Evolutionary conservation across 768 basidiomycete species (phyloP).

Genomic region (Lactarius vividus): DNA sequence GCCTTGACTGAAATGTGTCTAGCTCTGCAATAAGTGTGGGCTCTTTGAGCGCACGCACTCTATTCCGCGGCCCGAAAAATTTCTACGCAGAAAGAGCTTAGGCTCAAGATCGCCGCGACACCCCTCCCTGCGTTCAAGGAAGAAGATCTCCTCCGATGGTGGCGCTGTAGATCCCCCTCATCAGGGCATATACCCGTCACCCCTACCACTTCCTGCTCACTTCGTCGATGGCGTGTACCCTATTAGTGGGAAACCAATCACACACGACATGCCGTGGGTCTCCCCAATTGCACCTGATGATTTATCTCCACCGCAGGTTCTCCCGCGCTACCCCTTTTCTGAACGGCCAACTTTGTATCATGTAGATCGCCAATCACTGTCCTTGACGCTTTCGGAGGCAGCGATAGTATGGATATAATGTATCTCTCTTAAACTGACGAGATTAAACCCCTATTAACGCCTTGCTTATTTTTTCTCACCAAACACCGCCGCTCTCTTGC

Average conservation of each 20-base stretch:
- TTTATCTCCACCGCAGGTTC: neutral
- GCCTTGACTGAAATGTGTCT: neutral
- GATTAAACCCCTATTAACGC: neutral
- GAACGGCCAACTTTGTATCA: constrained; percentile 5
- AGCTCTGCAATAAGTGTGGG: constrained; percentile 59
- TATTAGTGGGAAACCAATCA: constrained; percentile 6
- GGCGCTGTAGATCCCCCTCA: constrained; percentile 3
- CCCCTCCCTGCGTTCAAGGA: neutral
- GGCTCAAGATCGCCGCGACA: neutral
- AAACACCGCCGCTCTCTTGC: too few species aligned
- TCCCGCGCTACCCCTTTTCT: constrained; percentile 1
- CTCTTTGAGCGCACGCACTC: constrained; percentile 79
- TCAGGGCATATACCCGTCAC: neutral
- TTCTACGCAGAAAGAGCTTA: constrained; percentile 15
- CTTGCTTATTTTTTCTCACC: neutral
- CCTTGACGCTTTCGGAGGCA: constrained; percentile 2
- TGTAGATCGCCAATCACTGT: constrained; percentile 3
- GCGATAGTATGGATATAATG: constrained; percentile 13
- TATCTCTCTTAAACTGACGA: neutral
- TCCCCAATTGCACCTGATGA: neutral
- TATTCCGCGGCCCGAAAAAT: constrained; percentile 53
- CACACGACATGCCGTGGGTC: constrained; percentile 12
- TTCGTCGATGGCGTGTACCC: constrained; percentile 12
- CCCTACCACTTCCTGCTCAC: neutral
- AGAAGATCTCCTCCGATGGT: neutral